These are phyloP conservation scores for Fusarium musae DNA, from an alignment of 2,329 filamentous ascomycete species.

Conservation along the genomic window DNA sequence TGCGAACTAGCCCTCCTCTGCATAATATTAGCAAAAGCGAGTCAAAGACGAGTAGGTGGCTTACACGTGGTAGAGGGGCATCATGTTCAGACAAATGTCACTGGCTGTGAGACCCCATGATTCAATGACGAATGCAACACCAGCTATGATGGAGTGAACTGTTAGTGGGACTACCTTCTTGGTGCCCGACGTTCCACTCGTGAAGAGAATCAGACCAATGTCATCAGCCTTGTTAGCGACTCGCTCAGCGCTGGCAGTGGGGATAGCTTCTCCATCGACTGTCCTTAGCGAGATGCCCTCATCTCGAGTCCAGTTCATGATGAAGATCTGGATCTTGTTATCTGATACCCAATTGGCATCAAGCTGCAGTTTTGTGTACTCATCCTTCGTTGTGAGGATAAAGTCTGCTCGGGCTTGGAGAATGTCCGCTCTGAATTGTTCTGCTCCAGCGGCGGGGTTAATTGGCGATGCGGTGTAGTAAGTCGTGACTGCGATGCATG, in stretches of 20 bases:
- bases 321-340: not conserved
- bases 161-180: conserved; percentile 1
- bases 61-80: conserved; percentile 18
- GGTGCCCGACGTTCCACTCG: conserved; percentile 2
- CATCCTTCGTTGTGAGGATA: conserved; percentile 5
- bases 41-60: not conserved
- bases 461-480: conserved; percentile 14
- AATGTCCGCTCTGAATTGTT: conserved; percentile 15
- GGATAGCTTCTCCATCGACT: not conserved
- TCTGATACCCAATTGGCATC: not conserved
- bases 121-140: conserved; percentile 9
- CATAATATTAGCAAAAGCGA: no score
- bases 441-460: conserved; percentile 6
- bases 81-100: conserved; percentile 15
- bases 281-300: not conserved
- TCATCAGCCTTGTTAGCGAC: conserved; percentile 7
- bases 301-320: not conserved
- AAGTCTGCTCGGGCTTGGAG: not conserved
- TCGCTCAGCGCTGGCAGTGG: rapidly evolving
- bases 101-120: not conserved
- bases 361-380: not conserved
- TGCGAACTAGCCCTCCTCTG: not conserved
- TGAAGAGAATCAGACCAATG: conserved; percentile 11
- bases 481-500: conserved; percentile 7
- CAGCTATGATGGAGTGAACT: not conserved